Conservation (phyloP, 345 rosid species). For the Triadica sebifera region DNA sequence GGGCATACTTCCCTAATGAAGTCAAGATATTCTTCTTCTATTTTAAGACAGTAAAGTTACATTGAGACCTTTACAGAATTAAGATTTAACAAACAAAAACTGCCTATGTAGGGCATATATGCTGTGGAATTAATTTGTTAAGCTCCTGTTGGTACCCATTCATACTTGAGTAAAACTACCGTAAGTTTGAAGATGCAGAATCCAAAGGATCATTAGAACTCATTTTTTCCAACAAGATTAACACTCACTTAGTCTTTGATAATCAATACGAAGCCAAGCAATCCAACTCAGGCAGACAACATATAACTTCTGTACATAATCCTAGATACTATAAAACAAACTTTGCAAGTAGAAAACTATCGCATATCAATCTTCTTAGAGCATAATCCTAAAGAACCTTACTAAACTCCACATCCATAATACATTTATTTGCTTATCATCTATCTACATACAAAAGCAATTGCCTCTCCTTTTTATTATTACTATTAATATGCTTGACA, state of each 20-base stretch:
- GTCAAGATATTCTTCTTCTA: neutral
- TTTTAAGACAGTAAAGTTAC: neutral
- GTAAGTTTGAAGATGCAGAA: neutral
- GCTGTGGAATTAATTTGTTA: too few relatives aligned
- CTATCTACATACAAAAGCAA: too few relatives aligned
- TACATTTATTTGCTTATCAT: too few relatives aligned
- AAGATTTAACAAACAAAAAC: neutral
- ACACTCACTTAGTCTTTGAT: too few relatives aligned
- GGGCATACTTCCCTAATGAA: neutral
- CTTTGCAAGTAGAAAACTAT: too few relatives aligned
- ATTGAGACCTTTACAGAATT: neutral
- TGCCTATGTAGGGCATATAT: too few relatives aligned
- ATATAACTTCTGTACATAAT: too few relatives aligned
- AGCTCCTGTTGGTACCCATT: neutral
- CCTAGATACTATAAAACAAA: neutral
- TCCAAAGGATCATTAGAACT: neutral
- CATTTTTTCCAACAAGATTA: neutral
- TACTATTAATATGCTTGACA: neutral
- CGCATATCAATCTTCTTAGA: too few relatives aligned
- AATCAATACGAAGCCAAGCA: too few relatives aligned
- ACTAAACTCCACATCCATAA: too few relatives aligned
- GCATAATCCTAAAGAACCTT: too few relatives aligned
- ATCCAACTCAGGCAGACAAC: too few relatives aligned
- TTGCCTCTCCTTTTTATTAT: neutral
- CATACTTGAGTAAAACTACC: neutral